Base-by-base conservation (phyloP, 108 stramenopile species). In the Fragilariopsis cylindrus region DNA sequence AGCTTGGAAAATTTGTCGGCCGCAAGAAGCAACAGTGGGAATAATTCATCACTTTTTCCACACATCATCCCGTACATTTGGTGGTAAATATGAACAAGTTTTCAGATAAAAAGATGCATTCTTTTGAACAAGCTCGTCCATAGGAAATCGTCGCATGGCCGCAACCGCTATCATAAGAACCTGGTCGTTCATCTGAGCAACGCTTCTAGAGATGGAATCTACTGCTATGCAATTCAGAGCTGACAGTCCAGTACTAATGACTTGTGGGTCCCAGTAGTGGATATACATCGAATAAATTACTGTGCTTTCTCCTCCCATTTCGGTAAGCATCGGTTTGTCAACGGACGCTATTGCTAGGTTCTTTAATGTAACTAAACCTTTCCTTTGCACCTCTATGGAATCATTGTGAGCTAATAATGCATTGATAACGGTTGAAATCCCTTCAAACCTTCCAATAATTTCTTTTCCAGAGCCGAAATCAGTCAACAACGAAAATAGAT, bases 171-270 rank as follows among this genome's bases (percentile, higher is more conserved):
- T 70, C 7, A 60, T 54, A 40, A 75, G 42, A 8, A 55, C 49
- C 15, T 71, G 48, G 12, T 62, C 68, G 9, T 60, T 70, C 40
- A 71, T 63, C 64, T 54, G 47, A 9, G 71, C 65, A 41, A 79
- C 71, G n/a, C 52, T 47, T 50, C 63, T 75, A 7, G 70, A 67
- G 21, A 48, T 19, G 40, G 60, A 50, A 48, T 81, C 70, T 8
- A 81, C 68, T 30, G 80, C 80, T 46, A 81, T 75, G 46, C 75
- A 75, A 54, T 81, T 81, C 50, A 76, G 54, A n/a, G 80, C 80
- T 3, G 74, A 75, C 43, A 71, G 48, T 6, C 65, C 78, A 39
- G 40, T 69, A 68, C 68, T 74, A 30, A 79, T 52, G 3, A 79
- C 73, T 53, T 55, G 39, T 42, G 72, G 69, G 64, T 73, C 8